Base-by-base conservation (phyloP, 1,284 basidiomycete species). In the Ganoderma boninense region DNA sequence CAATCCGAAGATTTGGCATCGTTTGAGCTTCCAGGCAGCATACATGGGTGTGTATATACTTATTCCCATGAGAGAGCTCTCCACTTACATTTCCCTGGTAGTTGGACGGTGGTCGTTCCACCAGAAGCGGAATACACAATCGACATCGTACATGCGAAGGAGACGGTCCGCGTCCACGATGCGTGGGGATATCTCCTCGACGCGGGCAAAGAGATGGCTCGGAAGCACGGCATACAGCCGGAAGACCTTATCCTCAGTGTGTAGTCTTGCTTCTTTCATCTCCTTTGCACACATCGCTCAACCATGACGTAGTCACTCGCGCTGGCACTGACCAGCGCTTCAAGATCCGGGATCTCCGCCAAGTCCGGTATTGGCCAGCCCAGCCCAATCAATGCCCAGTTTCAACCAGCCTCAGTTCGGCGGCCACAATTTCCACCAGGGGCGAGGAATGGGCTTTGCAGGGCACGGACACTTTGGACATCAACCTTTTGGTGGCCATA, bases 41-140 rank as follows among this genome's bases (percentile, higher is more conserved):
- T 84, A 29, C 77, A 80, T 66, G 85, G 84, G 87, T 86, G 61
- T 69, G 84, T n/a, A n/a, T 74, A 16, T 5, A 26, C 4, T 32
- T n/a, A 16, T 1, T 14, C 13, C 2, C 26, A 5, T 40, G 44
- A n/a, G 56, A 1, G 13, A 14, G n/a, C 6, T 59, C 5, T 52
- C 7, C 2, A 18, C 26, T 67, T 23, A 57, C 32, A 18, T 1
- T 38, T 42, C 54, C 14, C 2, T 42, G 63, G 16, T 35, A 87
- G 86, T 62, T 89, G 87, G 87, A 80, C 85, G 0, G 78, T 88
- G 16, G 80, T 82, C 0, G 80, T 87, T 1, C 80, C 82, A 5
- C 80, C 77, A 6, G 77, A 73, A 4, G 54, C 81, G 26, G 80
- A 86, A 59, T 79, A 82, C 1, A 82, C 82, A 40, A 81, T 86